Evolutionary conservation across 164 flowering plant species (phyloP).

Genomic region (grape (Vitis vinifera)): ASM3070453v1 NC_081805.1:21158001-21158500

Average conservation of each 20-base stretch:
- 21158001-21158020: slow-evolving; percentile 93
- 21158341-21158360: slow-evolving; percentile 71
- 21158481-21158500: neutral
- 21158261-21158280: too few relatives aligned
- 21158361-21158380: slow-evolving; percentile 84
- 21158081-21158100: neutral
- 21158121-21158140: too few relatives aligned
- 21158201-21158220: neutral
- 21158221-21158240: too few relatives aligned
- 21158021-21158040: slow-evolving; percentile 89
- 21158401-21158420: slow-evolving; percentile 78
- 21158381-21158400: slow-evolving; percentile 77
- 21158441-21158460: neutral
- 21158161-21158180: too few relatives aligned
- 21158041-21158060: slow-evolving; percentile 76
- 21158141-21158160: too few relatives aligned
- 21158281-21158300: neutral
- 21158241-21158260: neutral
- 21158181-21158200: neutral
- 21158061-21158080: slow-evolving; percentile 41
- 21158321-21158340: slow-evolving; percentile 78
- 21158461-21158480: neutral
- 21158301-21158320: slow-evolving; percentile 3
- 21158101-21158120: too few relatives aligned
- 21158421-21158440: slow-evolving; percentile 36